A percentile compares a stretch with the other conserved stretches of the same genome.
These are phyloP conservation scores for Zygosaccharomyces pseudobailii DNA, from an alignment of 1,139 yeast species.

Conservation along the genomic window DNA sequence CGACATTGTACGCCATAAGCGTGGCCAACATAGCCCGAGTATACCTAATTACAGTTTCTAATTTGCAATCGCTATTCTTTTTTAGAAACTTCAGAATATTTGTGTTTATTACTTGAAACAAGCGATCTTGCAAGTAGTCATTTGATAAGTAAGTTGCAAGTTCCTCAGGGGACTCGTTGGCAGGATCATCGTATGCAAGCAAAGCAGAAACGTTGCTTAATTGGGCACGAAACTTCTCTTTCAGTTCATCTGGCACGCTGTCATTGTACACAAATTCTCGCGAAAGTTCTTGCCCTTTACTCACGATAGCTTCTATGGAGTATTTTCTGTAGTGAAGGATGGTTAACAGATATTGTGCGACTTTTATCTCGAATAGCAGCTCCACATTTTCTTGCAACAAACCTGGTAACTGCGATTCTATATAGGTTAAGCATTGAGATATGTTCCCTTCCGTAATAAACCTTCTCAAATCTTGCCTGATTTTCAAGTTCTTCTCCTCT, in stretches of 20 bases:
- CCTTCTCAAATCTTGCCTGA: slow-evolving; percentile 50
- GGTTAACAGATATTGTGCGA: slow-evolving; percentile 40
- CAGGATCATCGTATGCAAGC: slow-evolving; percentile 50
- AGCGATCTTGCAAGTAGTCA: slow-evolving; percentile 29
- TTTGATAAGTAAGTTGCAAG: slow-evolving; percentile 23
- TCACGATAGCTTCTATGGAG: slow-evolving; percentile 38
- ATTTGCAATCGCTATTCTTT: slow-evolving; percentile 27
- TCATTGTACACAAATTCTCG: slow-evolving; percentile 34
- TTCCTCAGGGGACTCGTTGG: slow-evolving; percentile 29
- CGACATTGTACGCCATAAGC: slow-evolving; percentile 19
- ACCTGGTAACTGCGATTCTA: slow-evolving; percentile 43
- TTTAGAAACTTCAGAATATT: slow-evolving; percentile 24
- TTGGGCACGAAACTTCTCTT: slow-evolving; percentile 32
- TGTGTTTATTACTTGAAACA: slow-evolving; percentile 29
- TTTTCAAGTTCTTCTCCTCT: slow-evolving; percentile 41
- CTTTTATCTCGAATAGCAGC: slow-evolving; percentile 51
- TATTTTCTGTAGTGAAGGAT: slow-evolving; percentile 39
- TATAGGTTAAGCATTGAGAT: slow-evolving; percentile 42
- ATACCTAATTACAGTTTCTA: slow-evolving; percentile 29
- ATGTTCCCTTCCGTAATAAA: slow-evolving; percentile 46
- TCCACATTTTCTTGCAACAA: slow-evolving; percentile 41
- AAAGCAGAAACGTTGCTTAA: slow-evolving; percentile 45
- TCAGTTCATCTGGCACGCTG: slow-evolving; percentile 19
- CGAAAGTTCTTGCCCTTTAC: slow-evolving; percentile 46
- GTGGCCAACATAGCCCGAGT: slow-evolving; percentile 32